Base-by-base conservation (phyloP, 768 basidiomycete genomes). In the Gymnopilus dilepis region DNA sequence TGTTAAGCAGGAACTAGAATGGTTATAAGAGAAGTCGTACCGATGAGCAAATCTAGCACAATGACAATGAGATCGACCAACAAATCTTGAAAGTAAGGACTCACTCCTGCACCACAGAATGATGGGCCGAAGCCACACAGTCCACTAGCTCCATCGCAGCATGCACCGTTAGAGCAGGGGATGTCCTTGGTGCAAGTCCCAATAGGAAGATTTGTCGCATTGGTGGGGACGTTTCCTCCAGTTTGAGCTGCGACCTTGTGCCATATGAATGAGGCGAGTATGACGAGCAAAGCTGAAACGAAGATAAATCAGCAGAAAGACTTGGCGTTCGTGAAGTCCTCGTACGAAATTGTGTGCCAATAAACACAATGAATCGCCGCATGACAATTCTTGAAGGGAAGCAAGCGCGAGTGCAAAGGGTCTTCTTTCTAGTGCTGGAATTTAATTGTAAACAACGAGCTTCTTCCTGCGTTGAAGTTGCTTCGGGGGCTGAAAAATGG, bases 131-230 rank as follows among this genome's bases (percentile, higher is more conserved):
- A 60, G 9, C 59, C 59, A 21, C 59, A 60, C 15, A 60, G 47
- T 42, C 52, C 59, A 37, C 40, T 28, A n/a, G 21, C 30, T 5
- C 34, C 34, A 13, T 60, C 30, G n/a, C 59, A 60, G 41, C 59
- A 60, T 15, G 59, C 59, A 11, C 41, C 51, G 24, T 60, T 60
- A 28, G 51, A 17, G 17, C 59, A 60, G 11, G 59, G 59, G 8
- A 60, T 60, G 34, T 53, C 41, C 22, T 6, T 19, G 1, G 40
- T 42, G 28, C 58, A 52, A 28, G 2, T 21, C 22, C 50, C 51
- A 21, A 21, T 12, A 13, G 43, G 42, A 45, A 33, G 42, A 52
- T 52, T 52, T 19, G 50, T 52, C 6, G 50, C 50, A 19, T 52
- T 52, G 5, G 50, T 52, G 3, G 50, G 50, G 30, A 52, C 50